Percentiles rank a stretch among this genome's conserved stretches.
Evolutionary conservation across 176 grass and related monocot genomes (phyloP).

Genomic region (Areca catechu): DNA sequence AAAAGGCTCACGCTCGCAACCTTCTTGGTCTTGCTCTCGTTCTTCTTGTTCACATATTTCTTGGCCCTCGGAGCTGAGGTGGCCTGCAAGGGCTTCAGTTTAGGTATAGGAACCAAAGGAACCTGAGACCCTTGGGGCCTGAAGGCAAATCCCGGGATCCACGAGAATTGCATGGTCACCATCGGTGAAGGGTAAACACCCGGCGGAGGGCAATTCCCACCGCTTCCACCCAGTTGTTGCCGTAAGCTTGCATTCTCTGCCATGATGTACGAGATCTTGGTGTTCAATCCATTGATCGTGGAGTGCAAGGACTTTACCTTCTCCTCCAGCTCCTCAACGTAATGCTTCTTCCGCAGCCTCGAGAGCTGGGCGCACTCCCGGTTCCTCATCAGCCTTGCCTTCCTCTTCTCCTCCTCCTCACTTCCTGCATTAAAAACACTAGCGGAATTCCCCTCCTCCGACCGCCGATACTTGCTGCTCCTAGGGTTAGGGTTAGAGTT

Average conservation of each 20-base stretch:
- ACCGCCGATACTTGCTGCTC: slow-evolving; percentile 40
- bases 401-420: slow-evolving; percentile 51
- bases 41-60: slow-evolving; percentile 54
- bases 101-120: slow-evolving; percentile 82
- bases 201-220: slow-evolving; percentile 34
- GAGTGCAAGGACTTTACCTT: slow-evolving; percentile 89
- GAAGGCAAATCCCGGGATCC: slow-evolving; percentile 75
- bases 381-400: slow-evolving; percentile 74
- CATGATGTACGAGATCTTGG: slow-evolving; percentile 66
- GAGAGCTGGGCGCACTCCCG: slow-evolving; percentile 94
- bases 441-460: slow-evolving; percentile 33
- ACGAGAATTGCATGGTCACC: slow-evolving; percentile 57
- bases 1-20: slow-evolving; percentile 78
- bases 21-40: slow-evolving; percentile 76
- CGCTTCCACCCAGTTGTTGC: slow-evolving; percentile 42
- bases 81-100: slow-evolving; percentile 56
- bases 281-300: slow-evolving; percentile 76
- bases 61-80: slow-evolving; percentile 31
- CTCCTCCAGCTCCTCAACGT: slow-evolving; percentile 85
- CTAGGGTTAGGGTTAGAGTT: slow-evolving; percentile 19
- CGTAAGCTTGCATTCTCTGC: slow-evolving; percentile 65
- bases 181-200: slow-evolving; percentile 34
- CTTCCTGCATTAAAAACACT: slow-evolving; percentile 22
- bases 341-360: slow-evolving; percentile 84
- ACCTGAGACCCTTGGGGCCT: slow-evolving; percentile 62